These are phyloP conservation scores for Skeletonema marinoi DNA, from an alignment of 108 stramenopile species.

Conservation along the genomic window DNA sequence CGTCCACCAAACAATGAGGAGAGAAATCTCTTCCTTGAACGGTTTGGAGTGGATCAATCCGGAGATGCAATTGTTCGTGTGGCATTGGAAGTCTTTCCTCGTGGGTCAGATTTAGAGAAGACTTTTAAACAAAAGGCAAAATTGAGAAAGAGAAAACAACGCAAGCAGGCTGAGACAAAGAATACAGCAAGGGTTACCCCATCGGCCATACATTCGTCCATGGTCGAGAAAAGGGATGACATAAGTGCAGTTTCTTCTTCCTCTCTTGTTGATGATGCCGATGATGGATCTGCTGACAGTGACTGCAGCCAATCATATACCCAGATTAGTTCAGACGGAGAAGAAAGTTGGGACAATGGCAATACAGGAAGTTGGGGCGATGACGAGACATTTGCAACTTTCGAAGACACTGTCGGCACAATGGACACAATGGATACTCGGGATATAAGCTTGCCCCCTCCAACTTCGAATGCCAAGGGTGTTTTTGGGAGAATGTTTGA, in stretches of 20 bases:
- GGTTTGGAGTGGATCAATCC: constrained; percentile 25
- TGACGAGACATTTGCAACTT: neutral
- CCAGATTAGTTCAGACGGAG: constrained; percentile 9
- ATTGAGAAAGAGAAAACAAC: constrained; percentile 2
- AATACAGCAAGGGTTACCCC: neutral
- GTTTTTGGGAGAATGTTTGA: neutral
- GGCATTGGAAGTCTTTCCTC: constrained; percentile 35
- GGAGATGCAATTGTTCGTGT: constrained; percentile 39
- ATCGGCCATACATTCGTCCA: neutral
- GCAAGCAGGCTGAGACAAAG: neutral
- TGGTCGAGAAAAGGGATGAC: neutral
- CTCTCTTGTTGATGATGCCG: neutral
- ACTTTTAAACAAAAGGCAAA: constrained; percentile 16
- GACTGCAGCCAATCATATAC: neutral
- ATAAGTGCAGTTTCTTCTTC: neutral
- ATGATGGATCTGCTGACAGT: neutral
- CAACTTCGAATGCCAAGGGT: neutral
- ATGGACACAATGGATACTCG: neutral
- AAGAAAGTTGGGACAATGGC: neutral
- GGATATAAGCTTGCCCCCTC: neutral
- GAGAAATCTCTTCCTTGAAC: constrained; percentile 17
- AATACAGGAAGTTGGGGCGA: constrained; percentile 1
- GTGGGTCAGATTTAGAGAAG: constrained; percentile 36
- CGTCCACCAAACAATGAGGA: constrained; percentile 32
- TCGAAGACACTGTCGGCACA: neutral